Evolutionary conservation across 2,329 filamentous ascomycete genomes (phyloP).

Genomic region (Phialophora macrospora): DNA sequence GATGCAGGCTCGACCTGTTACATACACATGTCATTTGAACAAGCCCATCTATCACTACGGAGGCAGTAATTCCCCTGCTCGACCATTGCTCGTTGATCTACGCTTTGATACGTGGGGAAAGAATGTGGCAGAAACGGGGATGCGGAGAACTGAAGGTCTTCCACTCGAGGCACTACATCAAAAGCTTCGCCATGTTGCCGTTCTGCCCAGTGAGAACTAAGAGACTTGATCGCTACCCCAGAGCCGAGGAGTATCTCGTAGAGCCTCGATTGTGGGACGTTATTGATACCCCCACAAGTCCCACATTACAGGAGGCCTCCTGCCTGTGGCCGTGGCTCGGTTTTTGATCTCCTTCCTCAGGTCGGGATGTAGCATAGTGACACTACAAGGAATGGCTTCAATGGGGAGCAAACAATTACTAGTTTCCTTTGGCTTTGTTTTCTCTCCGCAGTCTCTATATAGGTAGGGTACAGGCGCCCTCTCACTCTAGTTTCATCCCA

Average conservation of each 20-base stretch:
- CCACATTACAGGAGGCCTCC: neutral
- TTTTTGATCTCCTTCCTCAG: neutral
- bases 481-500: neutral
- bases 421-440: neutral
- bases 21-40: neutral
- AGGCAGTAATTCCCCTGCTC: neutral
- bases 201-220: neutral
- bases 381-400: neutral
- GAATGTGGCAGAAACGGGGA: neutral
- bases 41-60: neutral
- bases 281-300: conserved; percentile 1
- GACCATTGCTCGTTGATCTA: neutral
- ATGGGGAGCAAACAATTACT: neutral
- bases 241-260: neutral
- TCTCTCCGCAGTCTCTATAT: neutral
- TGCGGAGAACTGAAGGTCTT: neutral
- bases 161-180: no score
- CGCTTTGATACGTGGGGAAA: neutral
- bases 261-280: conserved; percentile 2
- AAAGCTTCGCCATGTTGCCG: no score
- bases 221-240: neutral
- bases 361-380: neutral
- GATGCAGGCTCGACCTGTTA: neutral
- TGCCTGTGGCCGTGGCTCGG: neutral
- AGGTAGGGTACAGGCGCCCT: neutral